Evolutionary conservation across 345 rosid genomes (phyloP).

Genomic region (Boechera stricta): DNA sequence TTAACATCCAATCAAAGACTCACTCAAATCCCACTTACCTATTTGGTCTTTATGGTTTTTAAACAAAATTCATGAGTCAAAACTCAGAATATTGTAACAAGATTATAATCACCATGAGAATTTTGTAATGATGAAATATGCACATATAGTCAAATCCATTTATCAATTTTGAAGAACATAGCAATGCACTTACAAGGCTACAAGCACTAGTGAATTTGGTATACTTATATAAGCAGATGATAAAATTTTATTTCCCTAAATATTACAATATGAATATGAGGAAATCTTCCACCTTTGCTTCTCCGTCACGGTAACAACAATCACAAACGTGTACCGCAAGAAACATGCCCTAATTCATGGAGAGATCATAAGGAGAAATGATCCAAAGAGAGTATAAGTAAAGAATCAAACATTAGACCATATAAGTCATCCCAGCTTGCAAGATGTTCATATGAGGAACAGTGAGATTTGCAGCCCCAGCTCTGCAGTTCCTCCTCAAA

Average conservation of each 20-base stretch:
- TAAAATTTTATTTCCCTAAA: not conserved
- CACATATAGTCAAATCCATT: not conserved
- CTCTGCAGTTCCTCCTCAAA: slow-evolving; percentile 85
- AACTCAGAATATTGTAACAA: not conserved
- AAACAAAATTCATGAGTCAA: not conserved
- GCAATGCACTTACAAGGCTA: not conserved
- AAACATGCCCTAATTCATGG: slow-evolving; percentile 7
- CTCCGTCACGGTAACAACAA: slow-evolving; percentile 10
- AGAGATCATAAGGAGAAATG: not conserved
- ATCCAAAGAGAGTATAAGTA: not conserved
- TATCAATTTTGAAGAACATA: not conserved
- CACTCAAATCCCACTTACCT: slow-evolving; percentile 2
- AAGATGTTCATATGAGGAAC: slow-evolving; percentile 92
- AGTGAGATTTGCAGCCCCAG: slow-evolving; percentile 74
- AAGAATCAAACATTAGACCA: slow-evolving; percentile 59
- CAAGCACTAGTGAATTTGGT: not conserved
- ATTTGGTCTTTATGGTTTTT: not conserved
- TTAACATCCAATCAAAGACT: slow-evolving; percentile 21
- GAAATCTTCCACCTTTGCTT: slow-evolving; percentile 16
- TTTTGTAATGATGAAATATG: not conserved
- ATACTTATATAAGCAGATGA: not conserved
- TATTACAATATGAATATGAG: slow-evolving; percentile 5
- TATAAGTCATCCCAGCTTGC: slow-evolving; percentile 87
- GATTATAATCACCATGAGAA: not conserved
- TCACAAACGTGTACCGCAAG: slow-evolving; percentile 4